phyloP scores from a whole-genome alignment of 306 rosid species.

The Rosa multiflora region DNA sequence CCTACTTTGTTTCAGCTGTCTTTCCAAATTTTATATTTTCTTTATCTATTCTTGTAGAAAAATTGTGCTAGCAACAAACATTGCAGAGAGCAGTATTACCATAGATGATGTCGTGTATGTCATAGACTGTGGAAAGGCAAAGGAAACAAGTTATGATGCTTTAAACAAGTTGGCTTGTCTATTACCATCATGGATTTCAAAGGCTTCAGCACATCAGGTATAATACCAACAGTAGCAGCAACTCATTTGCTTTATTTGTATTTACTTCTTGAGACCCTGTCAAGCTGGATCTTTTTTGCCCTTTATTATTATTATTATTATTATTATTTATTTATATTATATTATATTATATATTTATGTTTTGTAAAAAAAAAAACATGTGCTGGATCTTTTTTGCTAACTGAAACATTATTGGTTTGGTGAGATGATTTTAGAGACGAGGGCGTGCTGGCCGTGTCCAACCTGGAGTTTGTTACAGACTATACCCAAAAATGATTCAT shows the following conservation, averaged over 20 bases:
- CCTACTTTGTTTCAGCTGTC: slow-evolving; percentile 19
- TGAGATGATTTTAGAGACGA: slow-evolving; percentile 65
- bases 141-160: slow-evolving; percentile 98
- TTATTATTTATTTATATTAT: too few relatives aligned
- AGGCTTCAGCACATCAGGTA: slow-evolving; percentile 99
- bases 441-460: slow-evolving; percentile 99
- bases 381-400: background rate
- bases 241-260: slow-evolving; percentile 12
- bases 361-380: too few relatives aligned
- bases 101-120: slow-evolving; percentile 94
- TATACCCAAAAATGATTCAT: slow-evolving; percentile 82
- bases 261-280: background rate
- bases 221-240: slow-evolving; percentile 13
- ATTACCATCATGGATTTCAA: slow-evolving; percentile 94
- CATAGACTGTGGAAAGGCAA: slow-evolving; percentile 97
- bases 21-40: slow-evolving; percentile 24
- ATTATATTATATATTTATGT: too few relatives aligned
- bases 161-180: slow-evolving; percentile 91
- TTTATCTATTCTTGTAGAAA: slow-evolving; percentile 56
- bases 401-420: slow-evolving; percentile 1
- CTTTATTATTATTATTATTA: too few relatives aligned
- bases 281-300: background rate
- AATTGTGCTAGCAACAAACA: slow-evolving; percentile 94
- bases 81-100: slow-evolving; percentile 99
- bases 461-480: slow-evolving; percentile 89